Evolutionary conservation across 2,329 filamentous ascomycete genomes (phyloP).

Genomic region (Xylariaceae sp.): DNA sequence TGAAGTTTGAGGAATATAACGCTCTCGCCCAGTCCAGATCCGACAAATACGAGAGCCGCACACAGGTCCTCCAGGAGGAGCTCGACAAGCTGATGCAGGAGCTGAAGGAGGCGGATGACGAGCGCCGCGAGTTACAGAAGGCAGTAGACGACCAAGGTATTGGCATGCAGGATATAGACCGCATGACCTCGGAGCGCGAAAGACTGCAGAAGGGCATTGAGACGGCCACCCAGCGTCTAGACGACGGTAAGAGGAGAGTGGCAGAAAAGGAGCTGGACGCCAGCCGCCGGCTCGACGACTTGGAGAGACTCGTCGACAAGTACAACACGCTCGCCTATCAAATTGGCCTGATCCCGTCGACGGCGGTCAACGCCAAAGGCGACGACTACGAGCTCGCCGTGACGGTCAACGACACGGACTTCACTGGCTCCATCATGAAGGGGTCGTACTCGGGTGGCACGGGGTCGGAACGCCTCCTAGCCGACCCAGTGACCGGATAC

Average conservation of each 20-base stretch:
- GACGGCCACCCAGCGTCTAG: slow-evolving; percentile 63
- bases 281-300: slow-evolving; percentile 75
- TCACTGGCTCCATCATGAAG: slow-evolving; percentile 55
- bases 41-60: slow-evolving; percentile 78
- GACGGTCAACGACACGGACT: slow-evolving; percentile 74
- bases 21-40: slow-evolving; percentile 73
- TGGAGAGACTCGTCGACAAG: slow-evolving; percentile 81
- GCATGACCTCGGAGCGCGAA: slow-evolving; percentile 94
- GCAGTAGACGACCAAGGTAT: slow-evolving; percentile 90
- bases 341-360: slow-evolving; percentile 78
- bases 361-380: slow-evolving; percentile 78
- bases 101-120: slow-evolving; percentile 71
- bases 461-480: slow-evolving; percentile 69
- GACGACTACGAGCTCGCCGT: slow-evolving; percentile 78
- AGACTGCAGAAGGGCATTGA: slow-evolving; percentile 86
- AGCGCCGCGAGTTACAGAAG: slow-evolving; percentile 71
- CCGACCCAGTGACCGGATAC: slow-evolving; percentile 77
- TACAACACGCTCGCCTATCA: slow-evolving; percentile 96
- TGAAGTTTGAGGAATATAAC: slow-evolving; percentile 95
- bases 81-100: slow-evolving; percentile 71
- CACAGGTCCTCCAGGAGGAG: slow-evolving; percentile 77
- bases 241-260: slow-evolving; percentile 77
- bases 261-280: slow-evolving; percentile 85
- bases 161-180: slow-evolving; percentile 96
- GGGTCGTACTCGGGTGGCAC: slow-evolving; percentile 31